Percentiles rank a stretch among this genome's conserved stretches.
These are phyloP conservation scores for Quercus alba DNA, from an alignment of 306 rosid genomes.

Conservation along the genomic window DNA sequence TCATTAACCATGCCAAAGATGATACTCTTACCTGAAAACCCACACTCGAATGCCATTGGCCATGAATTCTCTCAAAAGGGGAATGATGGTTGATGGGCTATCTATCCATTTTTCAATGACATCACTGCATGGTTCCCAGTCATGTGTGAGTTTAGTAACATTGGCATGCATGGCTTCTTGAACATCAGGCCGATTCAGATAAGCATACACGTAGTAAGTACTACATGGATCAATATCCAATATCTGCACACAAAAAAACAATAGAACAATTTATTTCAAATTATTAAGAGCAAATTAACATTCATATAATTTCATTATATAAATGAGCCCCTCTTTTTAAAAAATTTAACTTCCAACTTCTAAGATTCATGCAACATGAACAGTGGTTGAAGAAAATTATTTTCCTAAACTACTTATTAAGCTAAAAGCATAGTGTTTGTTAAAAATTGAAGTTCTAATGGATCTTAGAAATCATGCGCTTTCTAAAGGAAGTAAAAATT, in stretches of 20 bases:
- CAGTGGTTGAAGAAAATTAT: too few relatives aligned
- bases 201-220: slow-evolving; percentile 55
- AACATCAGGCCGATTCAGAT: slow-evolving; percentile 65
- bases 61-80: slow-evolving; percentile 54
- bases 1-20: too few relatives aligned
- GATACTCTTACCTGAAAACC: slow-evolving; percentile 63
- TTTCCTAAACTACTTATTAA: too few relatives aligned
- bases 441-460: too few relatives aligned
- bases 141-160: slow-evolving; percentile 69
- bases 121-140: slow-evolving; percentile 78
- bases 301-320: too few relatives aligned
- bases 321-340: too few relatives aligned
- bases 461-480: too few relatives aligned
- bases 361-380: too few relatives aligned
- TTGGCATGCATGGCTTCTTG: slow-evolving; percentile 85
- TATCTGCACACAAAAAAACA: slow-evolving; percentile 35
- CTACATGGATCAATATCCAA: slow-evolving; percentile 63
- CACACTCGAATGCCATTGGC: slow-evolving; percentile 58
- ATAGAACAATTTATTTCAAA: neutral
- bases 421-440: too few relatives aligned
- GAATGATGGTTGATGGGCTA: slow-evolving; percentile 56
- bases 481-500: too few relatives aligned
- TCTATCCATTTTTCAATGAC: slow-evolving; percentile 40
- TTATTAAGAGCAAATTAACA: neutral
- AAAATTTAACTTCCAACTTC: too few relatives aligned